Base-by-base conservation (phyloP, 2,329 filamentous ascomycete genomes). In the Drechslerella dactyloides region DNA sequence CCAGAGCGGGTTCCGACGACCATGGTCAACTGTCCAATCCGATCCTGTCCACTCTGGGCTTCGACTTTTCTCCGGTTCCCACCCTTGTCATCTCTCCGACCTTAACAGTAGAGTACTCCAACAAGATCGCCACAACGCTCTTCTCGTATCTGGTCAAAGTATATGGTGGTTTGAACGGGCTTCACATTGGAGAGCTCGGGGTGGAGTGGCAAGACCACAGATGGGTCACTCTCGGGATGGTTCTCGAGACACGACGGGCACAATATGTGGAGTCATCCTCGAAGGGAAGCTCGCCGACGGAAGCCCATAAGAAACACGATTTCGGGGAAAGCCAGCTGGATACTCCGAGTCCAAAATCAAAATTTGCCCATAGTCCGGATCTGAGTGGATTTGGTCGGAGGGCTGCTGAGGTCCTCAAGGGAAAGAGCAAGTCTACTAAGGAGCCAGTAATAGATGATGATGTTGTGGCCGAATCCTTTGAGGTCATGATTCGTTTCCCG, bases 221-320 rank as follows among this genome's bases (percentile, higher is more conserved):
- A 64, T 70, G 66, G 66, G 66, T 70, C 11, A 70, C 66, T 10
- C 33, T 70, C 1, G 66, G 66, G 40, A 70, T 70, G 66, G 66
- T 70, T 33, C 48, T 70, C 27, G 66, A 70, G 51, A 70, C 64
- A 35, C 59, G 66, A 51, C 48, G 66, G 17, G 54, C 66, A 17
- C 42, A 55, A 7, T 70, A 64, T 42, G 48, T 70, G 6, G 66
- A 70, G 33, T 27, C 59, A 13, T 48, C 59, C 7, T 51, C 50
- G 24, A 70, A 64, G 44, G 30, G 35, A 21, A 48, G 51, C 24
- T 60, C 66, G 27, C 59, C 66, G n/a, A 37, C 56, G 30, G 66
- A 60, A 42, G 4, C 54, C 19, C 52, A 53, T 8, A 60, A 70
- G 27, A 63, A 37, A 33, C 17, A 21, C 7, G 65, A 63, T 53